Base-by-base conservation (phyloP, 805 yeast genomes). In the Saccharomycopsis fibuligera region DNA sequence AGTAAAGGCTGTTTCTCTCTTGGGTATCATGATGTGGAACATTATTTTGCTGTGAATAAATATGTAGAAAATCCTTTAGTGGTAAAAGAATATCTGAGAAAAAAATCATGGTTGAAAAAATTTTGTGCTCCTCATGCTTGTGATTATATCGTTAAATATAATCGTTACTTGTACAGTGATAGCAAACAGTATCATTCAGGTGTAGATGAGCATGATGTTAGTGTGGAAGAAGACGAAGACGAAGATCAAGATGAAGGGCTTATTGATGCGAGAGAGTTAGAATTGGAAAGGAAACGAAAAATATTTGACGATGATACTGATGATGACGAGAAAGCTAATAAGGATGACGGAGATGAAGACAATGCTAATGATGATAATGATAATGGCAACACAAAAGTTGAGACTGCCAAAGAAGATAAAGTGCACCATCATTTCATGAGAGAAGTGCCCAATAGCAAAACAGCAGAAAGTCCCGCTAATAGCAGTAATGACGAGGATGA, bases 41-140 rank as follows among this genome's bases (percentile, higher is more conserved):
- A 45, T 30, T 48, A 51, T 37, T 51, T 51, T 25, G 44, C 47
- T 3, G 21, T 45, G 9, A 45, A 44, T 25, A 48, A 48, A 29
- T 39, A 25, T 27, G 30, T 44, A 4, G 54, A 51, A 12, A 47
- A 48, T 30, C 35, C 29, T 17, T 42, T 29, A 41, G 37, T 51
- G n/a, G 45, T 48, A 19, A 35, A 44, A 22, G 36, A 41, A 30
- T 51, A 39, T 23, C 45, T 40, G 35, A 24, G 41, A 17, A 47
- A 51, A 31, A 51, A 51, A 27, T 31, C 42, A 10, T 51, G 51
- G 54, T 30, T 51, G 22, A 51, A 51, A 33, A 51, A 51, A 35
- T 51, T 51, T 35, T 51, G 54, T 27, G 40, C 45, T 6, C 48
- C 46, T 12, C 48, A 47, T 36, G 43, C 49, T 17, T 40, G 52